Conservation (phyloP, 179 eudicot species). For the Silene noctiflora region DNA sequence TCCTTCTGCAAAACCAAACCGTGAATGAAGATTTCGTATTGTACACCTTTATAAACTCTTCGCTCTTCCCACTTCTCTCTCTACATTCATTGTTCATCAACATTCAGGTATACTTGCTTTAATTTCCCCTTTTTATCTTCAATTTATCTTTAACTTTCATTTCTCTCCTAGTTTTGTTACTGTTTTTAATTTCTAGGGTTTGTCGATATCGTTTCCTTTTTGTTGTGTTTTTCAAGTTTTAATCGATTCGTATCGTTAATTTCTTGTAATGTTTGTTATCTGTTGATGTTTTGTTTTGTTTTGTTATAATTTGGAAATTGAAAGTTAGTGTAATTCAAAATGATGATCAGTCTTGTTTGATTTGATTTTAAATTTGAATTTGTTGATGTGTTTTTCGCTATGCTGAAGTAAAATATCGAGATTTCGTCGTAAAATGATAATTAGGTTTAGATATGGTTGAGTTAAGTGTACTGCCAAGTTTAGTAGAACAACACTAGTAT, state of each 20-base stretch:
- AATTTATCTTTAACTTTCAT: too few species aligned
- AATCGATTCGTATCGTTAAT: not conserved
- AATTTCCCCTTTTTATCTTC: not conserved
- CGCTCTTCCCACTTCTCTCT: not conserved
- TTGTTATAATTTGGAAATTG: not conserved
- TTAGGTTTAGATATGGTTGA: conserved; percentile 7
- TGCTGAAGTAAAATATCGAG: not conserved
- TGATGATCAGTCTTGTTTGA: conserved; percentile 1
- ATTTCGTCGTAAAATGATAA: not conserved
- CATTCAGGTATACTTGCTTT: not conserved
- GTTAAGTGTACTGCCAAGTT: not conserved
- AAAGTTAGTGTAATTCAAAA: not conserved
- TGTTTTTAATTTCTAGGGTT: not conserved
- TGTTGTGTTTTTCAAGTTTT: too few species aligned
- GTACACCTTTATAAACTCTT: not conserved
- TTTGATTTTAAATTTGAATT: not conserved
- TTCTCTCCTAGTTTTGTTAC: not conserved
- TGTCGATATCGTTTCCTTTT: not conserved
- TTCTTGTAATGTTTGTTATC: not conserved
- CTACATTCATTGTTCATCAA: not conserved
- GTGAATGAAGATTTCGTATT: not conserved
- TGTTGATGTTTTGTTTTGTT: not conserved
- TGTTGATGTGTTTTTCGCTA: not conserved
- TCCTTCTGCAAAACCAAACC: too few species aligned
- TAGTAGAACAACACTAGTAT: too few species aligned